Evolutionary conservation across 352 stramenopile species (phyloP).

Genomic region (Phytophthora pluvialis): DNA sequence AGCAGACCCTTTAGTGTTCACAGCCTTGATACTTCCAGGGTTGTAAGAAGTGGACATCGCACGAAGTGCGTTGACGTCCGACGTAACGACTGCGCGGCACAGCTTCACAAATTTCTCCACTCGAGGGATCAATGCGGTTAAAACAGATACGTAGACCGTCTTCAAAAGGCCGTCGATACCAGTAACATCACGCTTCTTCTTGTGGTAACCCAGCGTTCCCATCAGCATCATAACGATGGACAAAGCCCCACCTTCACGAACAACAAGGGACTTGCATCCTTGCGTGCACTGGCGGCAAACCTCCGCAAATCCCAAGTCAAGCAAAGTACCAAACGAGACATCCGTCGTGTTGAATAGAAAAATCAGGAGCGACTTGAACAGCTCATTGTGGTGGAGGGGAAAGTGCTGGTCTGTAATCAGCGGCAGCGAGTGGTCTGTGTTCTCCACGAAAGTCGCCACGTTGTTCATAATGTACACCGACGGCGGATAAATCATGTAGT

Average conservation of each 20-base stretch:
- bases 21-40: conserved; percentile 43
- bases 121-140: conserved; percentile 63
- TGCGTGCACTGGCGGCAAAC: conserved; percentile 74
- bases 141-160: conserved; percentile 48
- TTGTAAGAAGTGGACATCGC: conserved; percentile 52
- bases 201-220: conserved; percentile 85
- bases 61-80: conserved; percentile 52
- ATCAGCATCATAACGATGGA: conserved; percentile 90
- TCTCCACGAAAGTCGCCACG: conserved; percentile 85
- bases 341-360: conserved; percentile 68
- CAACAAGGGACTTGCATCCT: conserved; percentile 57
- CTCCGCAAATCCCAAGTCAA: conserved; percentile 84
- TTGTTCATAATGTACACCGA: conserved; percentile 89
- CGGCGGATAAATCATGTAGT: conserved; percentile 88
- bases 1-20: conserved; percentile 72
- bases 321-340: conserved; percentile 76
- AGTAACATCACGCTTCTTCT: conserved; percentile 80
- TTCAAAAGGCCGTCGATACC: conserved; percentile 71
- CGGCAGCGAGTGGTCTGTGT: conserved; percentile 82
- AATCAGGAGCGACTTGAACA: conserved; percentile 81
- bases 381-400: conserved; percentile 77
- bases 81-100: conserved; percentile 67
- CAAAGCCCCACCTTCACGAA: conserved; percentile 81
- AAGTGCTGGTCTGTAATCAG: conserved; percentile 87
- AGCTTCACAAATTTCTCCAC: conserved; percentile 84